Evolutionary conservation across 1,284 basidiomycete species (phyloP).

Genomic region (Entoloma clypeatum): DNA sequence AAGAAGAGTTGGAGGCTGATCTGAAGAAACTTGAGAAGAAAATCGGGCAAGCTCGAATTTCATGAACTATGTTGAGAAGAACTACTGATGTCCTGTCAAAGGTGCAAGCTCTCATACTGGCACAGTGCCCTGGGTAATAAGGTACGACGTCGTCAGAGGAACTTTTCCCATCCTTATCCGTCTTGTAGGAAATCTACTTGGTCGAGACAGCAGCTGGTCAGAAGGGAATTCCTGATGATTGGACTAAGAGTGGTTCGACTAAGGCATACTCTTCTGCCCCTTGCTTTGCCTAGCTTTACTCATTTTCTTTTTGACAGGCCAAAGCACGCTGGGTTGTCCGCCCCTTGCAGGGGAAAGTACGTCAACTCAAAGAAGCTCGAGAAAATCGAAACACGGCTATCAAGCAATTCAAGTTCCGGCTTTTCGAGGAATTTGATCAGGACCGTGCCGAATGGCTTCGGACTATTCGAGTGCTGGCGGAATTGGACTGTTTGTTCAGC

Average conservation of each 20-base stretch:
- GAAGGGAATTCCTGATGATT: slow-evolving; percentile 72
- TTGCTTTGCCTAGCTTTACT: background rate
- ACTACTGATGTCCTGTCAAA: slow-evolving; percentile 22
- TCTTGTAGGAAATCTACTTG: slow-evolving; percentile 77
- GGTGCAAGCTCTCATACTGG: slow-evolving; percentile 69
- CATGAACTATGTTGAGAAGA: slow-evolving; percentile 2
- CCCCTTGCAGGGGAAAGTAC: slow-evolving; percentile 65
- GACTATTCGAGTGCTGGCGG: slow-evolving; percentile 73
- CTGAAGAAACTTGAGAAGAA: slow-evolving; percentile 60
- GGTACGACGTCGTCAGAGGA: slow-evolving; percentile 32
- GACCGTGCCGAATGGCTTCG: slow-evolving; percentile 80
- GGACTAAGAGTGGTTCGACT: slow-evolving; percentile 80
- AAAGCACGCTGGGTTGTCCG: slow-evolving; percentile 76
- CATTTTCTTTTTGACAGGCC: slow-evolving; percentile 40
- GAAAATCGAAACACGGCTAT: slow-evolving; percentile 80
- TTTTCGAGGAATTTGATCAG: slow-evolving; percentile 83
- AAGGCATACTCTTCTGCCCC: slow-evolving; percentile 48
- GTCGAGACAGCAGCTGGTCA: slow-evolving; percentile 64
- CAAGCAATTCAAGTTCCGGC: slow-evolving; percentile 77
- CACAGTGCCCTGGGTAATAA: slow-evolving; percentile 83
- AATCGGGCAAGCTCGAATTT: slow-evolving; percentile 42
- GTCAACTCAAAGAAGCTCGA: slow-evolving; percentile 85
- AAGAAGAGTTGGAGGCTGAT: slow-evolving; percentile 65
- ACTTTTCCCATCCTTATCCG: slow-evolving; percentile 5
- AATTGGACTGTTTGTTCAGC: slow-evolving; percentile 93